A percentile compares a stretch with the other conserved stretches of the same genome.
These are phyloP conservation scores for Hippophae rhamnoides DNA, from an alignment of 306 rosid genomes.

Conservation along the genomic window DNA sequence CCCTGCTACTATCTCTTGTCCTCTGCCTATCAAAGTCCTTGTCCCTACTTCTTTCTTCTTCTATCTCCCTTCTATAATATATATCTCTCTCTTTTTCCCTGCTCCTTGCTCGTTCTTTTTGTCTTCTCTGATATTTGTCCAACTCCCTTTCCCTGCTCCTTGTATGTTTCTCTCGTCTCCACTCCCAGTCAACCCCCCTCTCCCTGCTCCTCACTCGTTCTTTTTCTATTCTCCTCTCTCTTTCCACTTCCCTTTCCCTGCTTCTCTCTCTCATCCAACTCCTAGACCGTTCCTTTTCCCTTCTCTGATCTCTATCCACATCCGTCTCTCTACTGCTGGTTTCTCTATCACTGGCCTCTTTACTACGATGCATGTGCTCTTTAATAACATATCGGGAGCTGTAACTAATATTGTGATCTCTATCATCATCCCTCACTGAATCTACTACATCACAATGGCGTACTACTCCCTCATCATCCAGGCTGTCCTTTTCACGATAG, in stretches of 20 bases:
- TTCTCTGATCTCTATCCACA: no score
- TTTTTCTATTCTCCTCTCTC: no score
- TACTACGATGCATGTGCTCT: not conserved
- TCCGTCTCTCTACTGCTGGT: no score
- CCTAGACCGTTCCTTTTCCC: no score
- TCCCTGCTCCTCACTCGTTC: no score
- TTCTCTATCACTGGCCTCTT: no score
- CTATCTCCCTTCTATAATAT: constrained; percentile 50
- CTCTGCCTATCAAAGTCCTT: constrained; percentile 30
- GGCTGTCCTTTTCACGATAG: constrained; percentile 24
- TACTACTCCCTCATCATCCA: constrained; percentile 35
- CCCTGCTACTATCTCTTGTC: constrained; percentile 44
- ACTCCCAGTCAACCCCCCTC: no score
- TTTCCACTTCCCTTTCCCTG: no score
- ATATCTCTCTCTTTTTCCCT: constrained; percentile 39
- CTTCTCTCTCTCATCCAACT: no score
- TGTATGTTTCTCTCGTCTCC: not conserved
- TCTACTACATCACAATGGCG: constrained; percentile 20
- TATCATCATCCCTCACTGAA: constrained; percentile 35
- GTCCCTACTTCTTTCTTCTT: constrained; percentile 46
- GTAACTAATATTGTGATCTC: constrained; percentile 28
- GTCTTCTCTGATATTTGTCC: constrained; percentile 25
- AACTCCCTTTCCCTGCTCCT: constrained; percentile 33
- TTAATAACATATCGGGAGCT: constrained; percentile 11
- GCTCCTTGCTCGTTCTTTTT: constrained; percentile 44